Evolutionary conservation across 495 filamentous ascomycete species (phyloP).

Genomic region (Penicilliopsis zonata): DNA sequence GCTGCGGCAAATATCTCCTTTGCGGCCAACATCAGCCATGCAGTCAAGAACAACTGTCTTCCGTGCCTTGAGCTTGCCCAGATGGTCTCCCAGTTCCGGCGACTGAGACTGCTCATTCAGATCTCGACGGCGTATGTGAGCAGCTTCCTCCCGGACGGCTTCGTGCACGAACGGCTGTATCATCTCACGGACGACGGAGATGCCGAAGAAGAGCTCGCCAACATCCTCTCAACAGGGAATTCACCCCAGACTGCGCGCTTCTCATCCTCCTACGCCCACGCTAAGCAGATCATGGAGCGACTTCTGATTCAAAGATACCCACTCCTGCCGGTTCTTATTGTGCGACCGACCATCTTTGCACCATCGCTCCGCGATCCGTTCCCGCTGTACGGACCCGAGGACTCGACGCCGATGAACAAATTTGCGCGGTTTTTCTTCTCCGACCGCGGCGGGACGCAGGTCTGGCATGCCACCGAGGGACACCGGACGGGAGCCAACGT

Average conservation of each 20-base stretch:
- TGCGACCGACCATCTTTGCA: conserved; percentile 30
- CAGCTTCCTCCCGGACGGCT: conserved; percentile 25
- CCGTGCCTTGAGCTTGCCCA: conserved; percentile 22
- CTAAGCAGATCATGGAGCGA: conserved; percentile 29
- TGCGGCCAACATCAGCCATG: conserved; percentile 16
- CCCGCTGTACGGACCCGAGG: conserved; percentile 22
- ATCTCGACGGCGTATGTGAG: conserved; percentile 24
- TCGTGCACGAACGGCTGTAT: conserved; percentile 18
- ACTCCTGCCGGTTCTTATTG: conserved; percentile 19
- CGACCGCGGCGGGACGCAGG: conserved; percentile 15
- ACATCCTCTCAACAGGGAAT: conserved; percentile 9
- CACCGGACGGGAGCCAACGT: conserved; percentile 19
- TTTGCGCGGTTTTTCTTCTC: conserved; percentile 19
- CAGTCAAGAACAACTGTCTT: conserved; percentile 25
- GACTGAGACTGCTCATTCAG: conserved; percentile 22
- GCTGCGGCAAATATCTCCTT: conserved; percentile 25
- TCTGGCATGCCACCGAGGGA: conserved; percentile 23
- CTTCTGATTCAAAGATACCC: conserved; percentile 18
- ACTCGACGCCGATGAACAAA: conserved; percentile 22
- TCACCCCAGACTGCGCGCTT: conserved; percentile 15
- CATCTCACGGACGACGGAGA: conserved; percentile 11
- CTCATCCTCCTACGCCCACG: conserved; percentile 23
- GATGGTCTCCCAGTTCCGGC: conserved; percentile 16
- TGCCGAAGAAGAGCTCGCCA: conserved; percentile 20
- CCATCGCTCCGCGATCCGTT: conserved; percentile 25